A percentile compares a stretch with the other conserved stretches of the same genome.
Conservation (phyloP, 148 eudicot species). For the Fagopyrum homotropicum region DNA sequence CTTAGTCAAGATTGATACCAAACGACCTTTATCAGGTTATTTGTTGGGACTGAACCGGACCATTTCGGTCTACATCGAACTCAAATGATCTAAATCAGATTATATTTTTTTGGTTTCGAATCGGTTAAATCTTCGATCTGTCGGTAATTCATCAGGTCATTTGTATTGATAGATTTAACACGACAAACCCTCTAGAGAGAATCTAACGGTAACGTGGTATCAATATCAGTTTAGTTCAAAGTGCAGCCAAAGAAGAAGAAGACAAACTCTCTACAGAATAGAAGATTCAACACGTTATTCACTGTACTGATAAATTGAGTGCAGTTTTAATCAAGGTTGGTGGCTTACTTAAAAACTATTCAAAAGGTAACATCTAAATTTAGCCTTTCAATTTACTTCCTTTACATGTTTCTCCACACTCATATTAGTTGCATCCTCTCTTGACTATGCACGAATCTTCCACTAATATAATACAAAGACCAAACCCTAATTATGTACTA, state of each 20-base stretch:
- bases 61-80: too few relatives aligned
- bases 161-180: too few relatives aligned
- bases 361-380: neutral
- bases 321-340: conserved; percentile 13
- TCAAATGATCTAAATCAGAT: too few relatives aligned
- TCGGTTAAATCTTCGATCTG: neutral
- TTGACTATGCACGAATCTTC: conserved; percentile 42
- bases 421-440: conserved; percentile 58
- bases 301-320: conserved; percentile 18
- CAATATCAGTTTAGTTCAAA: neutral
- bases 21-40: too few relatives aligned
- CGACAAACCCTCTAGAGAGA: too few relatives aligned
- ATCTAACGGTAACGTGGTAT: neutral
- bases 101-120: neutral
- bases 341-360: conserved; percentile 6
- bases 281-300: neutral
- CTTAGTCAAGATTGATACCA: too few relatives aligned
- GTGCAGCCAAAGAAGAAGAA: conserved; percentile 7
- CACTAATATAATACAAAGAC: conserved; percentile 9
- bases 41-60: too few relatives aligned
- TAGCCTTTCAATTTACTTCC: conserved; percentile 2
- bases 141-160: neutral
- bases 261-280: neutral
- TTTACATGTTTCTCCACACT: conserved; percentile 10
- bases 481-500: neutral